Base-by-base conservation (phyloP, 1,284 basidiomycete genomes). In the Agroathelia rolfsii region DNA sequence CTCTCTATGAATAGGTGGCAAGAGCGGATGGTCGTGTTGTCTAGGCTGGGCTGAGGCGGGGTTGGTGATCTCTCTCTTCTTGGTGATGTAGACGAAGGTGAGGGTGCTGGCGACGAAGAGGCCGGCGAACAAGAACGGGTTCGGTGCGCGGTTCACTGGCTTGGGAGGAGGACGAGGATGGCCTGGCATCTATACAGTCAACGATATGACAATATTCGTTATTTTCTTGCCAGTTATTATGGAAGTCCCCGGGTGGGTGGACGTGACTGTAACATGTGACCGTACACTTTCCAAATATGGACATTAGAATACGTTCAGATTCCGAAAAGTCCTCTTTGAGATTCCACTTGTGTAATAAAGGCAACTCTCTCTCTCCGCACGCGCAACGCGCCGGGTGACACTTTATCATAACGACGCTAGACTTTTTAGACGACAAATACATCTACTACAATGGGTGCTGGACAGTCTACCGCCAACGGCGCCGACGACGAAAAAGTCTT, bases 401-500 rank as follows among this genome's bases (percentile, higher is more conserved):
- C 22, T 9, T n/a, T 24, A n/a, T 14, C 26, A 31, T 22, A 28
- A 16, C 13, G 7, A n/a, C 18, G 20, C 24, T 13, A 18, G 14
- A 18, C 23, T 18, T 13, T 19, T 14, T 20, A 6, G 28, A n/a
- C 24, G n/a, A n/a, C n/a, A n/a, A n/a, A n/a, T n/a, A n/a, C n/a
- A n/a, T n/a, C n/a, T n/a, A n/a, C 20, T 10, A 27, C 28, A 39
- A 81, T 82, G 78, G 79, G 79, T 50, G 69, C 72, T 31, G 59
- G 62, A 40, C 80, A 80, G 49, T 83, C 81, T 13, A 75, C 62
- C 48, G 45, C 66, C 32, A 61, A 68, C 23, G 42, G 50, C 5
- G n/a, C n/a, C n/a, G n/a, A n/a, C n/a, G 61, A 64, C 41, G 66
- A 76, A 35, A 73, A 76, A 45, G 67, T 80, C 35, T 76, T 80